phyloP scores from a whole-genome alignment of 116 monocot species.

The Posidonia oceanica region DNA sequence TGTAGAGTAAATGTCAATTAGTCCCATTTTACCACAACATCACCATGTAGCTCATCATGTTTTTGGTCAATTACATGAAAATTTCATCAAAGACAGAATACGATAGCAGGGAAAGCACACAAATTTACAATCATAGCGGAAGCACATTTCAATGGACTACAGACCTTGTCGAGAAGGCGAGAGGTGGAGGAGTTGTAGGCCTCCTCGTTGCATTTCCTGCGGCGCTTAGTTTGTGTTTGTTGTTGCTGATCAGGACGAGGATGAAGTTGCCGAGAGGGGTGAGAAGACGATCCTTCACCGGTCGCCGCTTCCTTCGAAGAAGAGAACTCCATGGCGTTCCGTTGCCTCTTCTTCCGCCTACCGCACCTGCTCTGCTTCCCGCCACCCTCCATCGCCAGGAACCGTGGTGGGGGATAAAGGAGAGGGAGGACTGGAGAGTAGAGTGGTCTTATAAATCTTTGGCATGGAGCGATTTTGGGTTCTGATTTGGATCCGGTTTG shows the following conservation, averaged over 20 bases:
- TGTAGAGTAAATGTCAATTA: no score
- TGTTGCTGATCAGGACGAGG: not conserved
- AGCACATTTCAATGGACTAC: not conserved
- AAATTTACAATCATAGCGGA: no score
- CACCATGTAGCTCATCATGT: no score
- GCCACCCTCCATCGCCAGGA: not conserved
- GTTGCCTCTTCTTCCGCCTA: not conserved
- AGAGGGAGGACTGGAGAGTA: no score
- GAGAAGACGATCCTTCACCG: not conserved
- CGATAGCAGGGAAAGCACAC: no score
- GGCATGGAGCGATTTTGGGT: no score
- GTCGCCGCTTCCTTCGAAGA: not conserved
- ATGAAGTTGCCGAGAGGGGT: not conserved
- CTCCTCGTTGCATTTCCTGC: not conserved
- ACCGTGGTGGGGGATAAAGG: not conserved
- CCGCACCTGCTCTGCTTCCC: not conserved
- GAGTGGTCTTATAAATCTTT: no score
- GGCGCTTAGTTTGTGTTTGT: not conserved
- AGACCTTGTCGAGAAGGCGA: constrained; percentile 4
- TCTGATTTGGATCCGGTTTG: no score
- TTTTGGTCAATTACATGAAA: no score
- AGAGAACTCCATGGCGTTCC: not conserved
- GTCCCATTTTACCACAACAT: no score
- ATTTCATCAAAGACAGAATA: no score
- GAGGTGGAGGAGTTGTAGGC: not conserved